Conservation (phyloP, 305 asterid genomes). For the Fraxinus ornus region DNA sequence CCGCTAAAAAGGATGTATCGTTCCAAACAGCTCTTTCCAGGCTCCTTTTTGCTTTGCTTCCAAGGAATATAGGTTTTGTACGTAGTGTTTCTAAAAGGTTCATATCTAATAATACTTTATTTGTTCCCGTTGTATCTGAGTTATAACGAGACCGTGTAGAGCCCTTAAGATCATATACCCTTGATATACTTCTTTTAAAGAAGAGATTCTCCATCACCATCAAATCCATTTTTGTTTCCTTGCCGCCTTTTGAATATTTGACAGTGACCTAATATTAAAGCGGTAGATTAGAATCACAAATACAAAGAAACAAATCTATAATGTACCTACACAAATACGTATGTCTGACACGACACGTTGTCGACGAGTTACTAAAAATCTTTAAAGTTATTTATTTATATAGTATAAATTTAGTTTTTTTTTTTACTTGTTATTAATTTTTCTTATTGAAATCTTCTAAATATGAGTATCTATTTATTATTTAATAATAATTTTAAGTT, state of each 20-base stretch:
- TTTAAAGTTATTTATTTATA: too few species aligned
- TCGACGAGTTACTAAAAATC: too few species aligned
- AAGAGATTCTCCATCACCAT: constrained; percentile 99
- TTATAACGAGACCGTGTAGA: constrained; percentile 81
- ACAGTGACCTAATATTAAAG: constrained; percentile 52
- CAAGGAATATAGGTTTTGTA: constrained; percentile 82
- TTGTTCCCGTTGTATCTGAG: constrained; percentile 69
- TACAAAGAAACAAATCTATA: not conserved
- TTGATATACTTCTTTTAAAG: constrained; percentile 58
- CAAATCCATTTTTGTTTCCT: constrained; percentile 87
- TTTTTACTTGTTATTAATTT: too few species aligned
- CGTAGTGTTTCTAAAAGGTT: constrained; percentile 79
- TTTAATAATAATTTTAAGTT: too few species aligned
- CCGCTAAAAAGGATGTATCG: constrained; percentile 91
- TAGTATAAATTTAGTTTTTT: too few species aligned
- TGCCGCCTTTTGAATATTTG: constrained; percentile 69
- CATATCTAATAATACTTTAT: constrained; percentile 79
- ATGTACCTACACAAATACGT: too few species aligned
- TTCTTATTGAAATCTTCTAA: too few species aligned
- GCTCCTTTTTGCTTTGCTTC: constrained; percentile 81
- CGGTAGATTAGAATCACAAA: constrained; percentile 7
- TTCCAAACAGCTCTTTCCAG: constrained; percentile 98
- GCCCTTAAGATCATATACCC: constrained; percentile 90
- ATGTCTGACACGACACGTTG: too few species aligned
- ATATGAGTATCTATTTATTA: too few species aligned